Percentiles rank a stretch among this genome's conserved stretches.
phyloP scores from a whole-genome alignment of 495 filamentous ascomycete genomes.

The Friedmanniomyces endolithicus region DNA sequence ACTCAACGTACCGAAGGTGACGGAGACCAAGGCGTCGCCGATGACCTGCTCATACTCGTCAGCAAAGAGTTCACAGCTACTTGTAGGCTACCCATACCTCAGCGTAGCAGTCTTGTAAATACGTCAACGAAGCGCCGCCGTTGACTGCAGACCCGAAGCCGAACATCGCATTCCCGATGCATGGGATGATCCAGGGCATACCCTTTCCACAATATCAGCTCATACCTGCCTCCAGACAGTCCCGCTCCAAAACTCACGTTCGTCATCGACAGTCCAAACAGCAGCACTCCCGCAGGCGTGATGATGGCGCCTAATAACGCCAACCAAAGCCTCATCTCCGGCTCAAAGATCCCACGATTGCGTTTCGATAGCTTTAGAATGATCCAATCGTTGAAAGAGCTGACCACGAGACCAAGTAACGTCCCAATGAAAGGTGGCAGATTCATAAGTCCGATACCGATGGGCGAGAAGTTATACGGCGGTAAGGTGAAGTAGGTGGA shows the following conservation, averaged over 20 bases:
- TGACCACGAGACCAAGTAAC: slow-evolving; percentile 36
- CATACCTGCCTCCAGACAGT: background rate
- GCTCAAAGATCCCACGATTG: slow-evolving; percentile 53
- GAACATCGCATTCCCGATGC: slow-evolving; percentile 4
- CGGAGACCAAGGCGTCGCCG: slow-evolving; percentile 2
- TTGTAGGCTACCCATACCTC: background rate
- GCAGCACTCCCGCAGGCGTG: slow-evolving; percentile 35
- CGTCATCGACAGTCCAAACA: slow-evolving; percentile 43
- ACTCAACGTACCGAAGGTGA: slow-evolving; percentile 2
- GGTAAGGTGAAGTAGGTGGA: slow-evolving; percentile 1
- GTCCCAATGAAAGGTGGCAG: slow-evolving; percentile 36
- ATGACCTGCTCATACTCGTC: background rate
- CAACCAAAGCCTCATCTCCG: slow-evolving; percentile 53
- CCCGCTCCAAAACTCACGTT: slow-evolving; percentile 6
- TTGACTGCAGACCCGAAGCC: background rate
- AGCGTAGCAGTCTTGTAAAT: slow-evolving; percentile 6
- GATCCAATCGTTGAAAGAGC: slow-evolving; percentile 38
- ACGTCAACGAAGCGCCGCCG: slow-evolving; percentile 4
- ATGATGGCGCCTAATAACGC: slow-evolving; percentile 39
- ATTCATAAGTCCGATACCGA: slow-evolving; percentile 5
- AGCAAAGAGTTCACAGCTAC: background rate
- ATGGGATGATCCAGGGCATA: slow-evolving; percentile 9
- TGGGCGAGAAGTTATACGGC: slow-evolving; percentile 8
- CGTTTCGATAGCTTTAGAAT: slow-evolving; percentile 41
- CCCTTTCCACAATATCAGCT: background rate